Evolutionary conservation across 345 rosid species (phyloP), one percentile per base, ranked within the genome.

Genomic region (Hypericum androsaemum): DNA sequence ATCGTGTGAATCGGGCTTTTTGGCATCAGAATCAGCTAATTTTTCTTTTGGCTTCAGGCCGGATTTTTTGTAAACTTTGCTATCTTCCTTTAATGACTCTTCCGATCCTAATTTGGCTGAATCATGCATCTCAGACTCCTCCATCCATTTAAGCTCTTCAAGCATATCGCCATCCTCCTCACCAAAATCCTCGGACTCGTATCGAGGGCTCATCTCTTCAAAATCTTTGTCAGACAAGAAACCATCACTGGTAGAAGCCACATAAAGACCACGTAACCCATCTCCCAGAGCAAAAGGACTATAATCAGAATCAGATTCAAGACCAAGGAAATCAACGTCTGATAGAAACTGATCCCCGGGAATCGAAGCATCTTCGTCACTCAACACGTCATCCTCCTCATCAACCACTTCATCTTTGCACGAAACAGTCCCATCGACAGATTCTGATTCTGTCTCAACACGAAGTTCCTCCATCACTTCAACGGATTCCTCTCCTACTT

Each of bases 181-280:
- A 14, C 41, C 52, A 41, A 43, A 37, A 10, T 65, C 67, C 39
- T 36, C 32, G 4, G 32, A 1, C 32, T 22, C 32, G 4, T 22
- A 22, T 54, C 13, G 52, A 52, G n/a, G 14, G 13, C 47, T 56
- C 57, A 42, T 59, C 10, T 66, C 75, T 15, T 65, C 74, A 53
- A 72, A 75, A 61, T 84, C 86, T 9, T 48, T 65, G 50, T 84
- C 89, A 0, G 89, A 77, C 13, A 80, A 64, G 58, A 81, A 81
- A 38, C 72, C 80, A 41, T 76, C 77, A 10, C 74, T 65, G n/a
- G 48, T 65, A 47, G 81, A 71, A 56, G 69, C 75, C 10, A 64
- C 45, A 28, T 62, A 64, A 13, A 61, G 75, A 66, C 85, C 47
- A 58, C 43, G 41, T 59, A 53, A 49, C 46, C 72, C 82, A 40